phyloP scores from a whole-genome alignment of 352 stramenopile species.

The Phytophthora tentaculata region DNA sequence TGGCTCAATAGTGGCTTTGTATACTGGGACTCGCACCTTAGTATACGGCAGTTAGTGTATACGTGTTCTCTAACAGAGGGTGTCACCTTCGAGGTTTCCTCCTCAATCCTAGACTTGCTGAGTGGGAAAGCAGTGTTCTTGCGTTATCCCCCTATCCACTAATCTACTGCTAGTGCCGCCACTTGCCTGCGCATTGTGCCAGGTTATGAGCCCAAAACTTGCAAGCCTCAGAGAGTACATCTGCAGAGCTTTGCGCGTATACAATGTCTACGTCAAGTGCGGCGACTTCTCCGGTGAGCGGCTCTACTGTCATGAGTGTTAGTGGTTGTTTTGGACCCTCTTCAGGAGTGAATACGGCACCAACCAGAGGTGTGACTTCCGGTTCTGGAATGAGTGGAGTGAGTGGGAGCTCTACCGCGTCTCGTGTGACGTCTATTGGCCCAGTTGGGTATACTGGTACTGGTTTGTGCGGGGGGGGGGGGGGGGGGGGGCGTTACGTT shows the following conservation, averaged over 20 bases:
- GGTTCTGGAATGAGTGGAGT: neutral
- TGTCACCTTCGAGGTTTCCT: slow-evolving; percentile 12
- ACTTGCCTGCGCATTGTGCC: neutral
- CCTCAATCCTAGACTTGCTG: slow-evolving; percentile 1
- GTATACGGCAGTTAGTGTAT: neutral
- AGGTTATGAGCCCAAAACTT: neutral
- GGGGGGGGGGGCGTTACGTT: no score
- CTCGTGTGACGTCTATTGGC: neutral
- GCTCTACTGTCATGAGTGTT: neutral
- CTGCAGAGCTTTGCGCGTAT: neutral
- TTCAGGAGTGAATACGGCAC: neutral
- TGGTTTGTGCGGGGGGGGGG: no score
- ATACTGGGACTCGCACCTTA: neutral
- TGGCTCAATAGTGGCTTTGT: no score
- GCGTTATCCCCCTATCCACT: neutral
- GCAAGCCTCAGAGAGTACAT: neutral
- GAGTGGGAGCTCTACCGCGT: neutral
- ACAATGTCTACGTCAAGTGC: neutral
- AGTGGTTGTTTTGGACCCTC: neutral
- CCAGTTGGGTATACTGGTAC: neutral
- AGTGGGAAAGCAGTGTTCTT: neutral
- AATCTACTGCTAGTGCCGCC: neutral
- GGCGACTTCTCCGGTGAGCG: no score
- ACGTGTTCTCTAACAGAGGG: neutral
- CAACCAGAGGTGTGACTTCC: neutral